These are phyloP conservation scores for Lolium multiflorum DNA, from an alignment of 176 grass and related monocot genomes.

Conservation along the genomic window DNA sequence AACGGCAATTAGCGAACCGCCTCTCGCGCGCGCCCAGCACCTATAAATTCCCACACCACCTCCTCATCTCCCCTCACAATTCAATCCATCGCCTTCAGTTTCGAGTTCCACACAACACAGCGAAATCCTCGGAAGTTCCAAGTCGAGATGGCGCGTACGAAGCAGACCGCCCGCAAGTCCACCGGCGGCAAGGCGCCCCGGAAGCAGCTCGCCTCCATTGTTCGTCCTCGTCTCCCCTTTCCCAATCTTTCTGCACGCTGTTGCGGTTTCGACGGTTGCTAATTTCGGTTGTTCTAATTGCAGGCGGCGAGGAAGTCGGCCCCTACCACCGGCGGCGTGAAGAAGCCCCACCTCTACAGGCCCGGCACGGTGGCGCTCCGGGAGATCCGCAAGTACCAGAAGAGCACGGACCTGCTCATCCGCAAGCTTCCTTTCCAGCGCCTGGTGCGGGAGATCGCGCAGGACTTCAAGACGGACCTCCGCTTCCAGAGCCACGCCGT, in stretches of 20 bases:
- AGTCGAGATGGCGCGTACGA: slow-evolving; percentile 4
- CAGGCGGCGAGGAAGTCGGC: slow-evolving; percentile 62
- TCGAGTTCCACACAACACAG: neutral
- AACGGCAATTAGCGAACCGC: neutral
- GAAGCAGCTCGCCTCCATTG: neutral
- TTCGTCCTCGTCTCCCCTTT: neutral
- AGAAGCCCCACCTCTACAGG: slow-evolving; percentile 41
- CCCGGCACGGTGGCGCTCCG: slow-evolving; percentile 5
- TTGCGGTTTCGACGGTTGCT: neutral
- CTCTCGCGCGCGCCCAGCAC: neutral
- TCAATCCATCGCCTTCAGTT: neutral
- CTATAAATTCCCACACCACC: neutral
- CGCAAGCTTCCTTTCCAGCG: neutral
- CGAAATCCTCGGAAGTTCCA: neutral
- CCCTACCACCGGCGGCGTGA: slow-evolving; percentile 42
- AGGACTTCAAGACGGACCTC: slow-evolving; percentile 89
- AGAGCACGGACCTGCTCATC: neutral
- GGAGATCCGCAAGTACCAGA: no score
- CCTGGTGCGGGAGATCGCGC: slow-evolving; percentile 58
- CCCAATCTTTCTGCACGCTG: neutral
- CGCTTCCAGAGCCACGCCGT: neutral
- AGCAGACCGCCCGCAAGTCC: slow-evolving; percentile 9
- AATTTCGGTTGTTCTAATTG: neutral
- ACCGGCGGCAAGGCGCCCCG: slow-evolving; percentile 1
- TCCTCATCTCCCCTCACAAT: neutral